Conservation (phyloP, 495 filamentous ascomycete species). For the Xylaria acuta region DNA sequence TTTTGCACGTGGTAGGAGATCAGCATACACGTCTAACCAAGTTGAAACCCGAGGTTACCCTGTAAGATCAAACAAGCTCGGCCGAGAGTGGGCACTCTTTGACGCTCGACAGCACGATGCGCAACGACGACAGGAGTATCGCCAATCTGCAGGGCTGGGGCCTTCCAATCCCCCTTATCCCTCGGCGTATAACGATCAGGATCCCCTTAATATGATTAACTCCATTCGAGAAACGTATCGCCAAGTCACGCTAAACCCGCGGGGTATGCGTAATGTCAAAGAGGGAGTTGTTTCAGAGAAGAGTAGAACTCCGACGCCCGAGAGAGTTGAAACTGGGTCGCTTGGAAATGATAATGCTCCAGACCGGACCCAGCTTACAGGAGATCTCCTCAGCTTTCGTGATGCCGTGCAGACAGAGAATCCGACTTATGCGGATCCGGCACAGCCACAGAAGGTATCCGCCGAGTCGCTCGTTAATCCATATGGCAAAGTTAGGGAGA, state of each 20-base stretch:
- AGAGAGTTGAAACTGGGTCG: not conserved
- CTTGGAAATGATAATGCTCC: not conserved
- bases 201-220: not conserved
- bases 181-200: not conserved
- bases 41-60: not conserved
- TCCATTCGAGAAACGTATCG: constrained; percentile 33
- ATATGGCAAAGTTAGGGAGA: not conserved
- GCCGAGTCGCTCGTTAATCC: not conserved
- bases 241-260: constrained; percentile 30
- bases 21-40: not conserved
- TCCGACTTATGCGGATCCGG: not conserved
- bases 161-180: not conserved
- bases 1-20: not conserved
- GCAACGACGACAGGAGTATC: constrained; percentile 11
- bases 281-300: constrained; percentile 4
- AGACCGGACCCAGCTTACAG: not conserved
- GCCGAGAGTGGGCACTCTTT: constrained; percentile 27
- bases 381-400: constrained; percentile 24
- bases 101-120: constrained; percentile 32
- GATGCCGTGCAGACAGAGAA: constrained; percentile 13
- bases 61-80: not conserved
- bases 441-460: not conserved
- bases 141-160: not conserved
- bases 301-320: constrained; percentile 1
- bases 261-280: constrained; percentile 29